Conservation (phyloP, 495 filamentous ascomycete species). For the Xylaria palmicola region DNA sequence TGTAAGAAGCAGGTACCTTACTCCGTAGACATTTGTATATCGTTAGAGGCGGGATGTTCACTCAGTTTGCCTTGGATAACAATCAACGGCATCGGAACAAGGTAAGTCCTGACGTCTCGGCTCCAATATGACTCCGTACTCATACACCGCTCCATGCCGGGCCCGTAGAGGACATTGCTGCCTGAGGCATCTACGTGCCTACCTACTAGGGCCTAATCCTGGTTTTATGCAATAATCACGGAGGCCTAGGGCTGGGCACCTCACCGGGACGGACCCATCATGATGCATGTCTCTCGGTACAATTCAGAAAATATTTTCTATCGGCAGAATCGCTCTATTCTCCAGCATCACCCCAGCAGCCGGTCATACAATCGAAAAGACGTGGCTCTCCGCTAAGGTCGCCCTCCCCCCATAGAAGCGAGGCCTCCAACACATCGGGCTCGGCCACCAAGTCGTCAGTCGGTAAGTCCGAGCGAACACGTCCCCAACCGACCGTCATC, state of each 20-base stretch:
- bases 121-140: no score
- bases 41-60: no score
- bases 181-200: neutral
- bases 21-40: no score
- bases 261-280: no score
- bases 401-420: neutral
- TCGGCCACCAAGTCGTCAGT: constrained; percentile 6
- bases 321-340: neutral
- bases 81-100: constrained; percentile 1
- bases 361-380: neutral
- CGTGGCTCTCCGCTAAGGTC: constrained; percentile 5
- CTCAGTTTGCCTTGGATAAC: no score
- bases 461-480: constrained; percentile 26
- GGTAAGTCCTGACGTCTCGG: neutral
- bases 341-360: constrained; percentile 11
- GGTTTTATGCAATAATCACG: neutral
- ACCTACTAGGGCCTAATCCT: neutral
- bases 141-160: no score
- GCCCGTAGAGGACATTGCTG: no score
- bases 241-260: neutral
- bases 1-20: no score
- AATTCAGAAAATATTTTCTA: constrained; percentile 12
- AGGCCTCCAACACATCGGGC: constrained; percentile 12
- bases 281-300: neutral
- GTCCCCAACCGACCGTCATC: constrained; percentile 20